phyloP scores from a whole-genome alignment of 805 yeast genomes.

The Ogataea pignaliae region DNA sequence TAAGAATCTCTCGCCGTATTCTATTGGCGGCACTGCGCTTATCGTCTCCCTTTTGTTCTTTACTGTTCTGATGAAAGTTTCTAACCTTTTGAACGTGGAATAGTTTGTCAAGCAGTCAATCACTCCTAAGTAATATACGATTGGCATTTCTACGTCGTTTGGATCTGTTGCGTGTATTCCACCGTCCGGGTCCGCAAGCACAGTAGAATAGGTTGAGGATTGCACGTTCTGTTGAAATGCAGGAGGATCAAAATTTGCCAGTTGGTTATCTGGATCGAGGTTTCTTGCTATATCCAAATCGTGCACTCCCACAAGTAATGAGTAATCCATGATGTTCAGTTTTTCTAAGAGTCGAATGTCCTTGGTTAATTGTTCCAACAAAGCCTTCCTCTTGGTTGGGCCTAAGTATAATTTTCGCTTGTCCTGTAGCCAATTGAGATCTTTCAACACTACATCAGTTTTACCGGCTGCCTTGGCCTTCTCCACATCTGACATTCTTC shows the following conservation, averaged over 20 bases:
- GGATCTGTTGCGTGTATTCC: slow-evolving; percentile 75
- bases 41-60: slow-evolving; percentile 64
- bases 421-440: slow-evolving; percentile 78
- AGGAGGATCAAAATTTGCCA: slow-evolving; percentile 22
- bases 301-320: slow-evolving; percentile 83
- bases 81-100: slow-evolving; percentile 67
- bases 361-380: slow-evolving; percentile 63
- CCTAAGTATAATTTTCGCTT: slow-evolving; percentile 69
- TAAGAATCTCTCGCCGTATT: slow-evolving; percentile 84
- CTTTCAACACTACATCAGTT: slow-evolving; percentile 61
- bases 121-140: slow-evolving; percentile 85
- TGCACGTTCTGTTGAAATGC: slow-evolving; percentile 13
- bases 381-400: slow-evolving; percentile 54
- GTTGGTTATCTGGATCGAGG: slow-evolving; percentile 20
- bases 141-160: slow-evolving; percentile 52
- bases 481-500: slow-evolving; percentile 52
- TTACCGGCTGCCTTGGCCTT: slow-evolving; percentile 25
- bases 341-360: slow-evolving; percentile 72
- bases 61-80: slow-evolving; percentile 79
- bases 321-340: slow-evolving; percentile 93
- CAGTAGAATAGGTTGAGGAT: slow-evolving; percentile 12
- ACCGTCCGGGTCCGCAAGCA: slow-evolving; percentile 47
- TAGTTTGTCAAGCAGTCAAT: slow-evolving; percentile 90
- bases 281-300: slow-evolving; percentile 57
- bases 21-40: slow-evolving; percentile 86